Conservation (phyloP, 1,139 yeast genomes). For the Suhomyces bokatorum region DNA sequence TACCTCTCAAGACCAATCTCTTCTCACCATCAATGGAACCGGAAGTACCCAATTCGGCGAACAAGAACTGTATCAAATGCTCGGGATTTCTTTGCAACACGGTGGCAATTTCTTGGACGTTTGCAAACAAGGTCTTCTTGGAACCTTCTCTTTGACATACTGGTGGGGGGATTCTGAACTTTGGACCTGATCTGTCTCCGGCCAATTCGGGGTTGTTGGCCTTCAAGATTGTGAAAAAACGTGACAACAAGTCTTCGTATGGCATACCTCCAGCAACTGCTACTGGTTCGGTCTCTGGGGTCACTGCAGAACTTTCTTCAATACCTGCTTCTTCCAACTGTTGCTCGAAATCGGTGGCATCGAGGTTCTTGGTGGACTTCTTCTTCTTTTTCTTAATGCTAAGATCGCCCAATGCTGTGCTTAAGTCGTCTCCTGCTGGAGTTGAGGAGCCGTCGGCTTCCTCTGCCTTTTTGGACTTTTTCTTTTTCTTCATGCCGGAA, state of each 20-base stretch:
- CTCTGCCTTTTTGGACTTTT: constrained; percentile 45
- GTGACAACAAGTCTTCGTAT: constrained; percentile 72
- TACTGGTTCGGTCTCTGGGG: constrained; percentile 20
- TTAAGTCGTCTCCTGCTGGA: constrained; percentile 61
- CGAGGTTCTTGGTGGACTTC: constrained; percentile 59
- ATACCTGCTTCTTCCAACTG: constrained; percentile 91
- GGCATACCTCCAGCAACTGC: constrained; percentile 59
- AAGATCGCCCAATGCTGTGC: constrained; percentile 70
- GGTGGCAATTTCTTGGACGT: constrained; percentile 91
- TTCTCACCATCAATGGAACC: constrained; percentile 98
- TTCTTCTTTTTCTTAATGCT: constrained; percentile 77
- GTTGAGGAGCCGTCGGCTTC: constrained; percentile 37
- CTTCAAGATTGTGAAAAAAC: constrained; percentile 83
- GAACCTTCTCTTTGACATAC: constrained; percentile 95
- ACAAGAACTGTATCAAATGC: constrained; percentile 92
- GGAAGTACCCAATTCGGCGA: constrained; percentile 98
- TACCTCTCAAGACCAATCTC: constrained; percentile 95
- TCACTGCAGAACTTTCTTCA: constrained; percentile 43
- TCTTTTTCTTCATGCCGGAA: constrained; percentile 56
- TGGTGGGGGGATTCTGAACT: constrained; percentile 97
- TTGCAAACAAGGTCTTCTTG: constrained; percentile 93
- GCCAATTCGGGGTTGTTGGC: constrained; percentile 97
- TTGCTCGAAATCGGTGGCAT: constrained; percentile 79
- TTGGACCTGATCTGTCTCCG: constrained; percentile 90
- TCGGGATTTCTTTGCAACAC: constrained; percentile 96